Percentiles rank a stretch among this genome's conserved stretches.
Evolutionary conservation across 2,329 filamentous ascomycete species (phyloP).

Genomic region (Calonectria henricotiae): DNA sequence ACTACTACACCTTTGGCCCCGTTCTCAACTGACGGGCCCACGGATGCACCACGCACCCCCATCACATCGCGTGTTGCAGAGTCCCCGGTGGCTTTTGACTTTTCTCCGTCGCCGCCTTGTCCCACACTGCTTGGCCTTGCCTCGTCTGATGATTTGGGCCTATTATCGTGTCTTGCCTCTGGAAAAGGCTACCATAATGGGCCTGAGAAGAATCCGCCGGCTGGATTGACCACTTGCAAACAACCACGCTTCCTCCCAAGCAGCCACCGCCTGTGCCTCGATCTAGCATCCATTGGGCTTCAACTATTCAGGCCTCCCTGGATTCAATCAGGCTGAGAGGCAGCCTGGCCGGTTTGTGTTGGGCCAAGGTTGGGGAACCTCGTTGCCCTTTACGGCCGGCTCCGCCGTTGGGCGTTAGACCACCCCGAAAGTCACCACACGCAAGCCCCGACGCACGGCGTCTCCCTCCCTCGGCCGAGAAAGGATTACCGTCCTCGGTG

Average conservation of each 20-base stretch:
- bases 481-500: constrained; percentile 27
- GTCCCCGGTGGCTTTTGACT: constrained; percentile 30
- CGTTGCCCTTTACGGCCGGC: constrained; percentile 24
- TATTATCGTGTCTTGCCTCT: constrained; percentile 10
- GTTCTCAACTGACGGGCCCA: constrained; percentile 33
- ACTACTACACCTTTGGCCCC: constrained; percentile 16
- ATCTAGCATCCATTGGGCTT: constrained; percentile 37
- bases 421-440: constrained; percentile 15
- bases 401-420: constrained; percentile 19
- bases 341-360: constrained; percentile 36
- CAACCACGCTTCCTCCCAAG: constrained; percentile 21
- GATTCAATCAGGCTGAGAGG: constrained; percentile 36
- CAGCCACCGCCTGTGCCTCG: constrained; percentile 25
- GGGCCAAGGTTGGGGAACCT: constrained; percentile 29
- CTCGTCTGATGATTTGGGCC: constrained; percentile 24
- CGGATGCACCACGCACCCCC: constrained; percentile 39
- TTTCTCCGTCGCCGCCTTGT: constrained; percentile 37
- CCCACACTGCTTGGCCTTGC: constrained; percentile 31
- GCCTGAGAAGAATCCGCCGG: constrained; percentile 14
- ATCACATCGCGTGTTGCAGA: constrained; percentile 40
- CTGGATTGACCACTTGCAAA: constrained; percentile 23
- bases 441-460: constrained; percentile 16
- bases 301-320: constrained; percentile 34
- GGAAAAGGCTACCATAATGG: constrained; percentile 31
- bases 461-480: constrained; percentile 28